Base-by-base conservation (phyloP, 179 eudicot genomes). In the Drosera spatulata region DNA sequence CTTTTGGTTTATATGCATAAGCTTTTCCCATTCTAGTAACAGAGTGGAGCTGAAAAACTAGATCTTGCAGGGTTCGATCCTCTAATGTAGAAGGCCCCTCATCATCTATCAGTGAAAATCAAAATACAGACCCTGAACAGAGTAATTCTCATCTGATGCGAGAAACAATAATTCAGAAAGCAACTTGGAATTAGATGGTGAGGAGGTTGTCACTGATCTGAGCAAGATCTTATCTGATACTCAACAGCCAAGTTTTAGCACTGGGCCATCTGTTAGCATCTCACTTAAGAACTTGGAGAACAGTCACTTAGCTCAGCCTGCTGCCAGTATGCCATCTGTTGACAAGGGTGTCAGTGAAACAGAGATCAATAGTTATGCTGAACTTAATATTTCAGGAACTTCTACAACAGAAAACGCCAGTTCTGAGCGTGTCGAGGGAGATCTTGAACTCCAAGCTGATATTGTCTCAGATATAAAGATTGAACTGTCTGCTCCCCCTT, bases 11-110 rank as follows among this genome's bases (percentile, higher is more conserved):
- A 46, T 55, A 52, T 55, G n/a, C 13, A 39, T 22, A 46, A 45
- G 3, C 11, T 13, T 11, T 42, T 63, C 38, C 49, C 5, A 7
- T 42, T 64, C 14, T 38, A 39, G 4, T 40, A 15, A 55, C 10
- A 46, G 55, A 62, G 42, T 48, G 56, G 61, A 39, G 50, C 14
- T 60, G 69, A 54, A 53, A 58, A 56, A 47, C 43, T 50, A 45
- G 50, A 61, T 76, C 40, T 66, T 73, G 55, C 71, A 91, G 98
- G 80, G 61, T 60, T 61, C 77, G 70, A 59, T 48, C 74, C 64
- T 55, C 63, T 61, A 76, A 63, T 61, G 39, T 56, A 72, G 50
- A 65, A 57, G 71, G 44, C 65, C 39, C n/a, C 3, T 10, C 64
- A 3, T 9, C 62, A 44, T 48, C 49, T 22, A 4, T 9, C 66